phyloP scores from a whole-genome alignment of 2,329 filamentous ascomycete genomes.

The Ascochyta koolunga region DNA sequence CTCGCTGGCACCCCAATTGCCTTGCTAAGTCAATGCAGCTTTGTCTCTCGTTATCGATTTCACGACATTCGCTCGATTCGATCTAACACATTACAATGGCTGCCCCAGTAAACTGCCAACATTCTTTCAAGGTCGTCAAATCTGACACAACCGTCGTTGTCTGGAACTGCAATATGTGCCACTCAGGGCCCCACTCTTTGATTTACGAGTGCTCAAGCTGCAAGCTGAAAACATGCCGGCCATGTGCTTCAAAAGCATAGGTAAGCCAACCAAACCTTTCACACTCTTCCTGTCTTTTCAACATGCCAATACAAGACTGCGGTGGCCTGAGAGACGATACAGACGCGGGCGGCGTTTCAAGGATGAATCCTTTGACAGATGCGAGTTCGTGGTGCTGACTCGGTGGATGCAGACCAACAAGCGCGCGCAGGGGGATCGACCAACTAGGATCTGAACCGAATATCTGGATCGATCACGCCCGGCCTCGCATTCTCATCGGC shows the following conservation, averaged over 20 bases:
- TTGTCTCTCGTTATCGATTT: constrained; percentile 1
- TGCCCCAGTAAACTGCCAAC: constrained; percentile 55
- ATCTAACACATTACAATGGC: constrained; percentile 48
- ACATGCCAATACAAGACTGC: constrained; percentile 7
- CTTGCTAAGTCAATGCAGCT: constrained; percentile 32
- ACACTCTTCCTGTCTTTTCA: not conserved
- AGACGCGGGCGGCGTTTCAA: constrained; percentile 17
- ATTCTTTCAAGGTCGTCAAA: constrained; percentile 59
- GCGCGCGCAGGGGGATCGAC: constrained; percentile 33
- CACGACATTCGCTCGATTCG: constrained; percentile 8
- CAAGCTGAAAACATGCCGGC: constrained; percentile 58
- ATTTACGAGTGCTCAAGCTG: constrained; percentile 59
- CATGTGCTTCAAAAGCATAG: constrained; percentile 54
- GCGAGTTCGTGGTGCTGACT: constrained; percentile 33
- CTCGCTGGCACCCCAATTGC: constrained; percentile 21
- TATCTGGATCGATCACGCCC: constrained; percentile 19
- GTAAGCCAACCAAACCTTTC: constrained; percentile 18
- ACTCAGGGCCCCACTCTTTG: constrained; percentile 57
- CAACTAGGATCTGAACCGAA: constrained; percentile 24
- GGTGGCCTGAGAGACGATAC: constrained; percentile 9
- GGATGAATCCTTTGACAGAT: constrained; percentile 16
- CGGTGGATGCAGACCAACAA: constrained; percentile 26
- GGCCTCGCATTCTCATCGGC: constrained; percentile 23
- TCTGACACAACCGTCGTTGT: constrained; percentile 58
- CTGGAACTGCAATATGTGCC: constrained; percentile 60